Base-by-base conservation (phyloP, 148 eudicot genomes). In the Tetragonia tetragonoides region DNA sequence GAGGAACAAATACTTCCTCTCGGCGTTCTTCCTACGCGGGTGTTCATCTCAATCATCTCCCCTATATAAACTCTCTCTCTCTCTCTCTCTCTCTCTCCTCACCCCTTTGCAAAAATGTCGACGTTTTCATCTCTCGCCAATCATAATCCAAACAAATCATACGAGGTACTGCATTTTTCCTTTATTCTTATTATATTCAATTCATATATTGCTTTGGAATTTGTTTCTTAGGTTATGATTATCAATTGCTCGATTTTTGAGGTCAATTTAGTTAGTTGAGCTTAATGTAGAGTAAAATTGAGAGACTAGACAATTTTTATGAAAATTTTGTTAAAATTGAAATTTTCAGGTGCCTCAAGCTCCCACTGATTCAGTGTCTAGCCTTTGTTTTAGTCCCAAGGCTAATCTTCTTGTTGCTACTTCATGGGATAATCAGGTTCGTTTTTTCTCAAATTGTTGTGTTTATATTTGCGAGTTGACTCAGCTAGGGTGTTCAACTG, bases 381-480 rank as follows among this genome's bases (percentile, higher is more conserved):
- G 98, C 85, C 87, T 94, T 56, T 51, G 78, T 68, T 95, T 95
- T 76, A 95, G 97, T 83, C 96, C 98, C 17, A 92, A 92, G 87
- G 97, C 97, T n/a, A 92, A 95, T 85, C 83, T 73, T 49, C 88
- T 95, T 56, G 87, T 92, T 8, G 97, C 93, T n/a, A 91, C 96
- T 75, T 95, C 98, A 54, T 95, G 97, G 98, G 98, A 95, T 89
- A 92, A 90, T 74, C 98, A 92, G 97, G 98, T 94, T 82, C 44
- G 70, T 76, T 21, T 49, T 49, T 15, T 23, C 69, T 5, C 34
- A 28, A 28, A 65, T 61, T 15, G 47, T 15, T 28, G 24, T 40
- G 16, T 81, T 70, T 23, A 47, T 70, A 21, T 24, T 28, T 28
- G 34, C 34, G 34, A 28, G 34, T 28, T 28, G 34, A 28, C 34